Evolutionary conservation across 805 yeast genomes (phyloP), one percentile per base, ranked within the genome.

Genomic region (Yamadazyma kitorensis): DNA sequence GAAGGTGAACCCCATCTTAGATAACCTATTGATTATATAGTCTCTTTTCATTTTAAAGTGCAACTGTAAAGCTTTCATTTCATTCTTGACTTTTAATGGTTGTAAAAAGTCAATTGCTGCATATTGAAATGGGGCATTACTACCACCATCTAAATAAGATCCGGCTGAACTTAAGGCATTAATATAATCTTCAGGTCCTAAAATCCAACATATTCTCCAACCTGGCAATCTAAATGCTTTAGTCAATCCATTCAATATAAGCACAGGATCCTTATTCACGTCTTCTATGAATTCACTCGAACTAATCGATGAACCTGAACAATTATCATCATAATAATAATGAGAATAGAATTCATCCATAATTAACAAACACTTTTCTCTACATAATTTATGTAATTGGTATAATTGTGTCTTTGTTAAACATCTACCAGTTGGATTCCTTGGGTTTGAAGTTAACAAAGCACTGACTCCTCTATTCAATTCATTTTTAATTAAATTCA

Each of bases 301-400:
- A 7, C 74, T 64, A 11, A 70, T 64, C 1, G 76, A 65, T 15
- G 72, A 64, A 4, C 82, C 82, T 6, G 67, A 54, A 39, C 80
- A 78, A 7, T 59, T 63, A 24, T 74, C 78, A 33, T 67, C 72
- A 47, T 76, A 76, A 48, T 75, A 74, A 49, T 74, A 76, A 43
- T 78, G 74, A 5, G 78, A 71, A 51, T 76, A 76, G 47, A 76
- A 76, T 46, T 76, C 82, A 54, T 76, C 82, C 82, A 76, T 76
- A 43, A 76, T 76, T 44, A 76, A 63, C 30, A 76, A 63, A 52
- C 81, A 75, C 42, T 59, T 65, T 23, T 62, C 67, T 36, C 80
- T 61, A 49, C 81, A 76, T 60, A 76, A 54, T 28, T 65, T 59
- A 48, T 76, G 82, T 36, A 76, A 60, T 31, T 69, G 60, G 22